These are phyloP conservation scores for Lachancea kluyveri DNA, from an alignment of 805 yeast genomes.

Conservation along the genomic window DNA sequence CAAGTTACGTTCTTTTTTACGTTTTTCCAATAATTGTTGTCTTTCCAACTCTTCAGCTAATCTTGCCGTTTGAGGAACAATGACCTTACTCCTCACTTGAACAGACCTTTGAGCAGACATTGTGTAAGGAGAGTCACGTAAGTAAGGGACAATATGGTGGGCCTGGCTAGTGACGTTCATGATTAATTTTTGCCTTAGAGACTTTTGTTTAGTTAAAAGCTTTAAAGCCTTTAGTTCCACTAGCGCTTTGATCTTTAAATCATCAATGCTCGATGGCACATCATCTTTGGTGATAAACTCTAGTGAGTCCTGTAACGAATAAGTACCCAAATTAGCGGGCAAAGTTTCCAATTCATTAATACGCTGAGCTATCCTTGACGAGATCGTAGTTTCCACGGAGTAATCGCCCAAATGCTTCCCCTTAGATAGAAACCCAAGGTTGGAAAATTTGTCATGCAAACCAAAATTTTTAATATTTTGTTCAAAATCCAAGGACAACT, in stretches of 20 bases:
- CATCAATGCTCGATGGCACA: slow-evolving; percentile 43
- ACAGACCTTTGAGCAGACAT: slow-evolving; percentile 65
- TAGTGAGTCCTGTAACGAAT: slow-evolving; percentile 36
- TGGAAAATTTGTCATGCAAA: slow-evolving; percentile 25
- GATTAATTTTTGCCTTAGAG: slow-evolving; percentile 56
- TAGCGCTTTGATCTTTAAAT: slow-evolving; percentile 56
- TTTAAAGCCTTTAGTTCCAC: slow-evolving; percentile 66
- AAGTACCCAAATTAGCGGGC: slow-evolving; percentile 68
- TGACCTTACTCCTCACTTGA: slow-evolving; percentile 61
- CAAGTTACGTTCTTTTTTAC: slow-evolving; percentile 42
- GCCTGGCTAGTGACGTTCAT: slow-evolving; percentile 47
- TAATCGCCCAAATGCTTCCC: slow-evolving; percentile 42
- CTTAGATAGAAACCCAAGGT: slow-evolving; percentile 13
- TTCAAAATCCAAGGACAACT: slow-evolving; percentile 26
- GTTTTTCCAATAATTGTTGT: slow-evolving; percentile 58
- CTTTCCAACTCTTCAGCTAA: slow-evolving; percentile 72
- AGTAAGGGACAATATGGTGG: slow-evolving; percentile 45
- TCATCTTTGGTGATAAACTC: slow-evolving; percentile 40
- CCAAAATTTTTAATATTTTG: slow-evolving; percentile 27
- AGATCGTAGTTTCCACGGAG: slow-evolving; percentile 46
- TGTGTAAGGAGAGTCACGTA: slow-evolving; percentile 49
- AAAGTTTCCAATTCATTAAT: slow-evolving; percentile 54
- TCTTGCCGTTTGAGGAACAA: slow-evolving; percentile 67
- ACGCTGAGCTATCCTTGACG: slow-evolving; percentile 50
- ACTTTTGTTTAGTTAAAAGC: slow-evolving; percentile 63